phyloP scores from a whole-genome alignment of 495 filamentous ascomycete species.

The Penicillium chermesinum region DNA sequence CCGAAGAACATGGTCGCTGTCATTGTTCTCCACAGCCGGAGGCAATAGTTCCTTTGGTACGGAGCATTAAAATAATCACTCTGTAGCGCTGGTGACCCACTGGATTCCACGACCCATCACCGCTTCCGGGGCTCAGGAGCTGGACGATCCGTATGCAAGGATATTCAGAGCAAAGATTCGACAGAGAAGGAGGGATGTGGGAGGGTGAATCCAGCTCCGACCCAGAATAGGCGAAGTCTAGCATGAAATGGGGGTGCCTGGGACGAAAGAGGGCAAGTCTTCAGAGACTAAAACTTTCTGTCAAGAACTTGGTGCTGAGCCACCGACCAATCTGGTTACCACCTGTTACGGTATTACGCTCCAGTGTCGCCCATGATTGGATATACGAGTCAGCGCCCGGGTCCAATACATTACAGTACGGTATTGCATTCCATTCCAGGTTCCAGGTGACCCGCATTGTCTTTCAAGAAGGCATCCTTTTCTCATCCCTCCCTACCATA shows the following conservation, averaged over 20 bases:
- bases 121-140: conserved; percentile 30
- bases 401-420: conserved; percentile 1
- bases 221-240: no score
- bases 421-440: conserved; percentile 4
- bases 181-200: not conserved
- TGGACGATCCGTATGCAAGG: conserved; percentile 22
- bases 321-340: not conserved
- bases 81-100: conserved; percentile 16
- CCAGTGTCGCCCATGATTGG: no score
- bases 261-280: not conserved
- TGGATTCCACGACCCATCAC: conserved; percentile 20
- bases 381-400: not conserved
- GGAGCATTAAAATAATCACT: conserved; percentile 7
- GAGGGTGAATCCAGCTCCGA: no score
- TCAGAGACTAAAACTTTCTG: not conserved
- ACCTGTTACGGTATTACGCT: no score
- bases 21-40: conserved; percentile 15
- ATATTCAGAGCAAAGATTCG: not conserved
- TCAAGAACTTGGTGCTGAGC: not conserved
- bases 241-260: no score
- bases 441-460: conserved; percentile 7
- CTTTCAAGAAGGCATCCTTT: not conserved
- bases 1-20: not conserved
- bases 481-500: not conserved
- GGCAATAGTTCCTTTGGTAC: conserved; percentile 17